Evolutionary conservation across 2,329 filamentous ascomycete species (phyloP).

Genomic region (Microcera coccophila): DNA sequence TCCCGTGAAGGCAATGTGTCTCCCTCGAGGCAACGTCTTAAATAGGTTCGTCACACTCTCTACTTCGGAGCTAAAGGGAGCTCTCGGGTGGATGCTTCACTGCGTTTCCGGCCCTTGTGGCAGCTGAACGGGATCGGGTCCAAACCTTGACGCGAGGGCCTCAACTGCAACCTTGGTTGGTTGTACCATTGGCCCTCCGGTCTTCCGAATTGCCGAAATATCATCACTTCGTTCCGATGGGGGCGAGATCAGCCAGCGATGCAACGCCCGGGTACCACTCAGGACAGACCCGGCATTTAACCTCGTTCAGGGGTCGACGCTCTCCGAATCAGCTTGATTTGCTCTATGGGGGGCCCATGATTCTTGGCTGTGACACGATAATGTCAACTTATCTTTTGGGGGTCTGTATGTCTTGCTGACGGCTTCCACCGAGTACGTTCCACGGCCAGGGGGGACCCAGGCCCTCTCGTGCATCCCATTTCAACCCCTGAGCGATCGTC

Average conservation of each 20-base stretch:
- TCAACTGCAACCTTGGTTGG: slow-evolving; percentile 56
- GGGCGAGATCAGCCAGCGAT: slow-evolving; percentile 58
- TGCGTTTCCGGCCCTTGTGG: slow-evolving; percentile 19
- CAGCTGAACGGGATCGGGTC: slow-evolving; percentile 38
- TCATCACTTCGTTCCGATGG: slow-evolving; percentile 46
- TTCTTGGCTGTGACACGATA: slow-evolving; percentile 13
- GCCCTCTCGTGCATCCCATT: slow-evolving; percentile 27
- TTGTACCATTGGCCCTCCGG: slow-evolving; percentile 45
- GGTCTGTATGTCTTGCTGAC: slow-evolving; percentile 30
- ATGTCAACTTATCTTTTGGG: slow-evolving; percentile 20
- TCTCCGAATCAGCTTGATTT: slow-evolving; percentile 9
- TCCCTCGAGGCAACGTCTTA: slow-evolving; percentile 36
- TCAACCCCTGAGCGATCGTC: slow-evolving; percentile 34
- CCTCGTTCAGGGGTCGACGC: neutral
- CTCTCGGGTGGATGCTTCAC: slow-evolving; percentile 57
- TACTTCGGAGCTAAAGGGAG: slow-evolving; percentile 69
- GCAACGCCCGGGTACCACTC: slow-evolving; percentile 54
- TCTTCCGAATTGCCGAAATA: slow-evolving; percentile 18
- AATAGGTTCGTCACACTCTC: slow-evolving; percentile 76
- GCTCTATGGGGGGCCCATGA: too few species aligned
- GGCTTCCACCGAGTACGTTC: slow-evolving; percentile 32
- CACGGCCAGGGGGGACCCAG: slow-evolving; percentile 28
- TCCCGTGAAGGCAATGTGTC: slow-evolving; percentile 26
- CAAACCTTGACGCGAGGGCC: slow-evolving; percentile 53
- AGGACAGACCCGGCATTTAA: slow-evolving; percentile 25